Percentiles rank a stretch among this genome's conserved stretches.
These are phyloP conservation scores for Lolium rigidum DNA, from an alignment of 176 grass and related monocot genomes.

Conservation along the genomic window DNA sequence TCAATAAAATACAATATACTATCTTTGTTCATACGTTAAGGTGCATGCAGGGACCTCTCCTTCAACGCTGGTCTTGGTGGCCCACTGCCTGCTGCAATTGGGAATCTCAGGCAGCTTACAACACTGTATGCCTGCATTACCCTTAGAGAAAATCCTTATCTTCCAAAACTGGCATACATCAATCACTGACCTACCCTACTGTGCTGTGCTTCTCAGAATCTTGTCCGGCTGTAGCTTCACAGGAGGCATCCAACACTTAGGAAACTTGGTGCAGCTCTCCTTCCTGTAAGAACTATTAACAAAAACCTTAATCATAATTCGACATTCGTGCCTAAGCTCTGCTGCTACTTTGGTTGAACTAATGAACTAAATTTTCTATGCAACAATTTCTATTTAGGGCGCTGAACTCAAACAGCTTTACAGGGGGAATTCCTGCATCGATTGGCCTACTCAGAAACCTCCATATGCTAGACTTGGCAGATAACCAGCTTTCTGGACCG, in stretches of 20 bases:
- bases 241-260: constrained; percentile 54
- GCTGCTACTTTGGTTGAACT: constrained; percentile 24
- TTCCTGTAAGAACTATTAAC: constrained; percentile 58
- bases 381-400: constrained; percentile 48
- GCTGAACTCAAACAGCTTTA: constrained; percentile 55
- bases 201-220: constrained; percentile 46
- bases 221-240: constrained; percentile 50
- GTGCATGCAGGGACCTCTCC: constrained; percentile 56
- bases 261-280: constrained; percentile 47
- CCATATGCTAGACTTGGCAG: constrained; percentile 50
- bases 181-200: constrained; percentile 9
- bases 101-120: constrained; percentile 44
- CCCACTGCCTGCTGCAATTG: constrained; percentile 42
- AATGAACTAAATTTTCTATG: constrained; percentile 15
- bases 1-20: constrained; percentile 23
- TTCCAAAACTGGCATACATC: constrained; percentile 1
- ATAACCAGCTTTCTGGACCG: constrained; percentile 51
- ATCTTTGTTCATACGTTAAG: constrained; percentile 32
- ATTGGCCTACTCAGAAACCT: constrained; percentile 54
- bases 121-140: constrained; percentile 44
- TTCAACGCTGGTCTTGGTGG: constrained; percentile 53
- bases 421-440: constrained; percentile 54
- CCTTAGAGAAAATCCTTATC: constrained; percentile 14
- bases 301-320: neutral
- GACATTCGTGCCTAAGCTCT: constrained; percentile 1